Evolutionary conservation across 1,284 basidiomycete genomes (phyloP).

Genomic region (Erythrobasidium hasegawianum): DNA sequence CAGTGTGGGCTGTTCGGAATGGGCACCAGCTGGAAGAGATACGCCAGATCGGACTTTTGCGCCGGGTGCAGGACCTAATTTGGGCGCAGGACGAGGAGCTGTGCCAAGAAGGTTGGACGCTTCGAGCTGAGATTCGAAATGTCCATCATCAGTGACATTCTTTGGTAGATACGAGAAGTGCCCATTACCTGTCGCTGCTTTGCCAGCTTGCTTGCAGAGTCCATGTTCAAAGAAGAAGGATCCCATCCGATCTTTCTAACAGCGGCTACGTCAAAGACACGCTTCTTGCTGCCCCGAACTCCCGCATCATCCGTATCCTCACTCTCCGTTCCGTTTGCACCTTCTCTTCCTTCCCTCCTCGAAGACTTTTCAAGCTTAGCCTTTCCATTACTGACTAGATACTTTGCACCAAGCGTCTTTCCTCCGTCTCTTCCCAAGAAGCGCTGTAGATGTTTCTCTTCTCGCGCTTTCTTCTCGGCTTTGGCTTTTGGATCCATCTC

Average conservation of each 20-base stretch:
- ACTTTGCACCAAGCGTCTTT: conserved; percentile 31
- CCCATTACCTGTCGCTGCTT: conserved; percentile 21
- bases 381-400: conserved; percentile 14
- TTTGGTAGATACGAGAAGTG: too few species aligned
- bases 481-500: conserved; percentile 4
- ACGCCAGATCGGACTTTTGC: conserved; percentile 19
- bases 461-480: conserved; percentile 13
- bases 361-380: neutral
- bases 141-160: neutral
- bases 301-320: neutral
- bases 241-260: conserved; percentile 35
- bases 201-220: conserved; percentile 1
- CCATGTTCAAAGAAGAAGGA: conserved; percentile 10
- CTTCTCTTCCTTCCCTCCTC: neutral
- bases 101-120: conserved; percentile 6
- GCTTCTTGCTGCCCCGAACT: neutral
- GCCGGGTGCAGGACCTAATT: conserved; percentile 22
- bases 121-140: conserved; percentile 13
- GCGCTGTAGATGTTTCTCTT: conserved; percentile 4
- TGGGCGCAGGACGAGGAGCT: conserved; percentile 5
- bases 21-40: neutral
- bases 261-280: conserved; percentile 15
- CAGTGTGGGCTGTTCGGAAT: too few species aligned
- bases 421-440: conserved; percentile 27
- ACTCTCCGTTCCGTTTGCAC: neutral